phyloP scores from a whole-genome alignment of 2,329 filamentous ascomycete species.

The Beauveria caledonica region DNA sequence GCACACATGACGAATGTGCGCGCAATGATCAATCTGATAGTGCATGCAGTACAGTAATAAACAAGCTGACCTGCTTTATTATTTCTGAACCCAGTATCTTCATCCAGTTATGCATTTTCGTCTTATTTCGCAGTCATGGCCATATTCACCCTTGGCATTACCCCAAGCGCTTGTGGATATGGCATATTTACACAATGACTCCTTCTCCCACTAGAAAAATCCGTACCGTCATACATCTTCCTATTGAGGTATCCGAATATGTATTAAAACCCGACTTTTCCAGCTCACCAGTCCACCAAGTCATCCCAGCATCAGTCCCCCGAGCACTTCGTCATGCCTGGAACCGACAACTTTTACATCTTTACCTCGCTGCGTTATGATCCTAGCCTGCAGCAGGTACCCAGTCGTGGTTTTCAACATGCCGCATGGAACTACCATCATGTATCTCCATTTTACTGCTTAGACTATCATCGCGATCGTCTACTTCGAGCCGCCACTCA shows the following conservation, averaged over 20 bases:
- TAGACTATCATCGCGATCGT: slow-evolving; percentile 69
- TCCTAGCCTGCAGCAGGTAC: slow-evolving; percentile 39
- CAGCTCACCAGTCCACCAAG: too few relatives aligned
- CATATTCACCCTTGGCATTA: not conserved
- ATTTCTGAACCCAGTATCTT: too few relatives aligned
- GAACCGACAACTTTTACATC: slow-evolving; percentile 44
- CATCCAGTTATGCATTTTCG: not conserved
- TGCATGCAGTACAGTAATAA: too few relatives aligned
- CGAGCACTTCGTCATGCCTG: slow-evolving; percentile 22
- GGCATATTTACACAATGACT: not conserved
- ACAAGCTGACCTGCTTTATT: too few relatives aligned
- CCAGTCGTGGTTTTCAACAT: slow-evolving; percentile 29
- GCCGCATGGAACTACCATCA: slow-evolving; percentile 45
- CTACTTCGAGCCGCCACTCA: slow-evolving; percentile 56
- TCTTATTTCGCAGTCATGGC: not conserved
- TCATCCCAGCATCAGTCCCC: not conserved
- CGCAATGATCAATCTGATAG: too few relatives aligned
- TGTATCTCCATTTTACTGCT: slow-evolving; percentile 66
- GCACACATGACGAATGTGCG: too few relatives aligned
- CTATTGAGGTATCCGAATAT: not conserved
- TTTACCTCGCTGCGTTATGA: slow-evolving; percentile 71
- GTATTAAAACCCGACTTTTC: not conserved
- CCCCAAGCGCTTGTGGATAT: not conserved
- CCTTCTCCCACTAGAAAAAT: not conserved
- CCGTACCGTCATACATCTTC: slow-evolving; percentile 3